These are phyloP conservation scores for Blastomyces parvus DNA, from an alignment of 2,329 filamentous ascomycete species.

Conservation along the genomic window DNA sequence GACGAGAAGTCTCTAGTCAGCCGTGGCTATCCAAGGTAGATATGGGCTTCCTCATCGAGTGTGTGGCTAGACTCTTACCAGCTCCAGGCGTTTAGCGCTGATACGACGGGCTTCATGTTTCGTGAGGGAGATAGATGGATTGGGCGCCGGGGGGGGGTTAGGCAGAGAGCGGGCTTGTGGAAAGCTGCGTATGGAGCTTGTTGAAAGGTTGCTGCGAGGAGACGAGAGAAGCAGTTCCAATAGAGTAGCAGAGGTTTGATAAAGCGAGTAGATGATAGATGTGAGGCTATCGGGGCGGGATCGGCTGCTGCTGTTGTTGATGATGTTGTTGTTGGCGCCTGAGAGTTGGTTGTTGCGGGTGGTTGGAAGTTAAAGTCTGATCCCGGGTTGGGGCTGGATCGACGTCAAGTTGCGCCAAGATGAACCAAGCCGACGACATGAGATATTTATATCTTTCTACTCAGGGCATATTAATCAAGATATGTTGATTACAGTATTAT, in stretches of 20 bases:
- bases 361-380: neutral
- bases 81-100: conserved; percentile 86
- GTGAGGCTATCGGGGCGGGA: neutral
- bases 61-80: conserved; percentile 51
- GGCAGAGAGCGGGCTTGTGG: neutral
- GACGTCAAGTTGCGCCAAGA: neutral
- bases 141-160: conserved; percentile 11
- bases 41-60: neutral
- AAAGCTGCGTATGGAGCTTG: neutral
- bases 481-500: too few species aligned
- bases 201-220: neutral
- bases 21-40: conserved; percentile 8
- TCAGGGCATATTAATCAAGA: too few species aligned
- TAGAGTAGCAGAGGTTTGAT: neutral
- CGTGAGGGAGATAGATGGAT: neutral
- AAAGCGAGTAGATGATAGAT: neutral
- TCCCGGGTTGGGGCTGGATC: neutral
- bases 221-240: conserved; percentile 10
- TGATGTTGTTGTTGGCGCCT: neutral
- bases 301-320: neutral
- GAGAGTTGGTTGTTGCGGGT: neutral
- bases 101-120: conserved; percentile 90
- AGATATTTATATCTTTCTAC: too few species aligned
- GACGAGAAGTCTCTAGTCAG: conserved; percentile 9
- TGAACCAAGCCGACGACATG: neutral